Evolutionary conservation across 257 asterid genomes (phyloP).

Genomic region (Misopates orontium): DNA sequence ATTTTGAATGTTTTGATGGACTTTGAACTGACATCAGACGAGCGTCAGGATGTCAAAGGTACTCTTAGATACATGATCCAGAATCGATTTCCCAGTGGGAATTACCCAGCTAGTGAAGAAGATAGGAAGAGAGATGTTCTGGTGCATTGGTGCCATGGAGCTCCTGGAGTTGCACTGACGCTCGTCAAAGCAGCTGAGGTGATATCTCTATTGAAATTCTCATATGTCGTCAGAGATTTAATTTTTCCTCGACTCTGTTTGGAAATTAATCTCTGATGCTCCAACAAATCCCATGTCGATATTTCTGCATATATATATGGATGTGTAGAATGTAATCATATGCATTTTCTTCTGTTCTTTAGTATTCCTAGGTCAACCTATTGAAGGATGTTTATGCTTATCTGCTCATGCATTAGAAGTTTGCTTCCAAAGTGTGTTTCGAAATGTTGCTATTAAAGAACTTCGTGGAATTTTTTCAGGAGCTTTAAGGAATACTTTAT

Average conservation of each 20-base stretch:
- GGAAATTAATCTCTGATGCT: background rate
- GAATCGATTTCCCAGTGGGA: constrained; percentile 59
- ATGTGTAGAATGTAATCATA: background rate
- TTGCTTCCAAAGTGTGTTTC: no score
- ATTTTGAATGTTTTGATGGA: constrained; percentile 60
- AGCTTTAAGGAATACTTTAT: no score
- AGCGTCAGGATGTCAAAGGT: constrained; percentile 58
- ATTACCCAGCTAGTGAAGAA: constrained; percentile 68
- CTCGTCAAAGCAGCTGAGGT: constrained; percentile 80
- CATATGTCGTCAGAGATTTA: background rate
- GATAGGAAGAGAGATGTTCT: constrained; percentile 51
- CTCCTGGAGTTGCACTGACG: constrained; percentile 76
- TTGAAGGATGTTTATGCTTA: background rate
- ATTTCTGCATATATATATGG: no score
- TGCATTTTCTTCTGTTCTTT: background rate
- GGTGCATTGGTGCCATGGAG: constrained; percentile 88
- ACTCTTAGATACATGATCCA: constrained; percentile 64
- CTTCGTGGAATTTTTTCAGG: no score
- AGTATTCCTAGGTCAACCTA: background rate
- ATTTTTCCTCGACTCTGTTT: background rate
- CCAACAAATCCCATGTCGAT: no score
- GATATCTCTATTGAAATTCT: background rate
- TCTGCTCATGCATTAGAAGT: no score
- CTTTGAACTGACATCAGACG: constrained; percentile 50
- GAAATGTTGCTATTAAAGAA: no score